Evolutionary conservation across 1,139 yeast species (phyloP), one percentile per base, ranked within the genome.

Genomic region (Hansenula lynferdii): DNA sequence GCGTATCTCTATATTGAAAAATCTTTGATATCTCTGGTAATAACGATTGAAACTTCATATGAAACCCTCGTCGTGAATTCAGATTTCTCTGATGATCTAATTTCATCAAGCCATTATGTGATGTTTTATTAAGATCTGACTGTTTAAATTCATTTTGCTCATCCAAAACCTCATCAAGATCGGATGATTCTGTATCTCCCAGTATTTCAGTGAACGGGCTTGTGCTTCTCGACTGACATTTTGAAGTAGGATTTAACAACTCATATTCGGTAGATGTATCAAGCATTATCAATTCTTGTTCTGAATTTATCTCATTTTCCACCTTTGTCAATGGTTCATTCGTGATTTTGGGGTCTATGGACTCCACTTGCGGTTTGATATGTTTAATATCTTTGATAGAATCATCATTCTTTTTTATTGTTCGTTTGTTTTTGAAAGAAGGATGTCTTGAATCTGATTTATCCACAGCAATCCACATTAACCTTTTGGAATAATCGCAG

Each of bases 401-500:
- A 10, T 6, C 5, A 8, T 29, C 24, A 6, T 20, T n/a, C 10
- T 29, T 29, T 16, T 21, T 25, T 24, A 8, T 16, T 21, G 16
- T 23, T 36, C 34, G 35, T 41, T 23, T 31, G 11, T 26, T 36
- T 28, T 37, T 41, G 24, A 27, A 36, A 16, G 44, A 43, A 3
- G 44, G 44, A 26, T 41, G 44, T 31, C 46, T 38, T 5, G 42
- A 41, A 17, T 43, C 46, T 9, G 26, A 23, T 14, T 36, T 29
- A 10, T 38, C 35, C 11, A 38, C 40, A 15, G 33, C 28, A 6
- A 43, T 23, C 42, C 42, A 43, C 14, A 39, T 39, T 2, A 43
- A 17, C 19, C 37, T 43, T 22, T 36, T 31, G 3, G 41, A 30
- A 16, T 43, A 43, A 27, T 43, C 46, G 19, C 46, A 43, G 1